Evolutionary conservation across 352 stramenopile species (phyloP), one percentile per base, ranked within the genome.

Genomic region (Albugo candida): DNA sequence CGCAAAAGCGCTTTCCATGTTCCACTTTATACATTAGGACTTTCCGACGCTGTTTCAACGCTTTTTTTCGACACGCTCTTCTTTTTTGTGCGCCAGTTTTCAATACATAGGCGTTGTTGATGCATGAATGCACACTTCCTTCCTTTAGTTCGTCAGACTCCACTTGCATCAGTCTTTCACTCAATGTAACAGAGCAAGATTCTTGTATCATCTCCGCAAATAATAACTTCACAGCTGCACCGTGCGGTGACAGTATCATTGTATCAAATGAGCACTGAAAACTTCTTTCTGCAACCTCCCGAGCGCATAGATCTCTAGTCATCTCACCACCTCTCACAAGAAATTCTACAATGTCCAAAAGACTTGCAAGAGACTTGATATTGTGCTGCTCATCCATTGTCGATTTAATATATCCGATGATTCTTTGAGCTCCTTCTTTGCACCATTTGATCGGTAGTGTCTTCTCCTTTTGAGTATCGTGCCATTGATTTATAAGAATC

Each of bases 181-280:
- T 68, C n/a, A 91, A 49, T 11, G 86, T 47, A n/a, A 65, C 39
- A 1, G 74, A 78, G 27, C 72, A 86, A 21, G 81, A 61, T 6
- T 67, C 74, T 54, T 91, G 78, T 13, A 91, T 42, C 17, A 82
- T 49, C 47, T 87, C 78, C 2, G 72, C 72, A 11, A 83, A 47
- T n/a, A 91, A 53, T 11, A 91, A 54, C 36, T 69, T 65, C 11
- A 87, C 54, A 2, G 78, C 58, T 14, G 64, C 62, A 2, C 61
- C 52, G 56, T 91, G 70, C 13, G 77, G 74, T 13, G 45, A 35
- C 14, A 13, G 12, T n/a, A 40, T 46, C 13, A 46, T 46, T 13
- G 45, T 24, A 2, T 31, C 17, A 16, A 55, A 36, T 0, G 27
- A 17, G n/a, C 49, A 55, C 20, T 46, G 49, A 16, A 50, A 55